Base-by-base conservation (phyloP, 371 early-diverging fungal species). In the Rhizomucor miehei region DNA sequence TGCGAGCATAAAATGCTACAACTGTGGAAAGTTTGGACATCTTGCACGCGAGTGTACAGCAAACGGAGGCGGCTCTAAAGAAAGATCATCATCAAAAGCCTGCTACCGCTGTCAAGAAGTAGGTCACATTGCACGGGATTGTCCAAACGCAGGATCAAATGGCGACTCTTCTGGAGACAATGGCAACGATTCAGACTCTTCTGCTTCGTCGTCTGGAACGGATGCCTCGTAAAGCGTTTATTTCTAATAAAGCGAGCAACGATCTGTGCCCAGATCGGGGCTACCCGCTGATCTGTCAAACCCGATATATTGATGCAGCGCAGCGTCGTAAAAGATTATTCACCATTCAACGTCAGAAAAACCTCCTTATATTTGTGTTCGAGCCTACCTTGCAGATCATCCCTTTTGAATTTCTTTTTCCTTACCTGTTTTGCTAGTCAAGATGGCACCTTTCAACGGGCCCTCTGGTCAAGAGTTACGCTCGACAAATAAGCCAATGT, bases 21-120 rank as follows among this genome's bases (percentile, higher is more conserved):
- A 77, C 46, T 86, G 86, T 37, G 69, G 72, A 24, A 72, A 71
- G 36, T 79, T 75, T 56, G 86, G 86, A 0, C 86, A 85, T 50
- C 62, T 83, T 52, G 77, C 80, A 35, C 80, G 82, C 54, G 73
- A 80, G 12, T 82, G 82, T 44, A 63, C 69, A 20, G 37, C 39
- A 5, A 46, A 58, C 21, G 16, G 48, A 24, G 53, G 52, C 44
- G 45, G 48, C 2, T 23, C 48, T 6, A 40, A 8, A 21, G 60
- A 57, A 14, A 59, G 60, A 52, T 40, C 53, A 23, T 40, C 53
- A 23, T 59, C 62, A 20, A 80, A 70, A 47, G 69, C 58, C 19
- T 73, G 74, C 54, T 73, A 70, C 20, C 60, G 59, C 19, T 73
- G 74, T 52, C 54, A 65, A 38, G 63, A 68, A 48, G 49, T 48